Evolutionary conservation across 2,329 filamentous ascomycete species (phyloP), one percentile per base, ranked within the genome.

Genomic region (Alternaria dauci): DNA sequence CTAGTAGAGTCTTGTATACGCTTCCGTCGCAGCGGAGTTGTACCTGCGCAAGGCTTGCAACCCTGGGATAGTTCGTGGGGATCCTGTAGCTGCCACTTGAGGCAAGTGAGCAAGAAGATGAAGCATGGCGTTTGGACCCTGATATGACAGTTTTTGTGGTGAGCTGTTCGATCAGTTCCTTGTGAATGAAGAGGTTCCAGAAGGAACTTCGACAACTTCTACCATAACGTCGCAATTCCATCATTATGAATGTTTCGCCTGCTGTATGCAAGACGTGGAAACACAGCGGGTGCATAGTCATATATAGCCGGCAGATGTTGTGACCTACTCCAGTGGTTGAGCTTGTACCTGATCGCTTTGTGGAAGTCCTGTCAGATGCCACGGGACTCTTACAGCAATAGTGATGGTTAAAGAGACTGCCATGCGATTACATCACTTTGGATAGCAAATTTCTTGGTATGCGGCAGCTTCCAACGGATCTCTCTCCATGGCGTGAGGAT

Each of bases 41-140:
- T 53, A 53, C 51, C 51, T 53, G 51, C 51, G 51, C 51, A 53
- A 53, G 39, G 12, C 32, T 42, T 25, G 28, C 38, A 25, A n/a
- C 51, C 46, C 46, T 50, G 23, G 34, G 46, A 18, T 26, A 18
- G 32, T 50, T 50, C 32, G 23, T 4, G 14, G 46, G 30, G 25
- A 26, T 50, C 20, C 20, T 50, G 46, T 50, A 36, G 32, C 46
- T 38, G 46, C 46, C 20, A 36, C 32, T 25, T 50, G 46, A 26
- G 14, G 11, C 18, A 34, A 26, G 18, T 26, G 14, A 38, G 32
- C 46, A 23, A 50, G 46, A 18, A 23, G 11, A 16, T 32, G 25
- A 36, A 50, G 30, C n/a, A 20, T 50, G 46, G 30, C 34, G 18
- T 38, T 12, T n/a, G 18, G 34, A 38, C 30, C 46, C 20, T 50